phyloP scores from a whole-genome alignment of 73 alveolate genomes.

The Stentor roeselii region DNA sequence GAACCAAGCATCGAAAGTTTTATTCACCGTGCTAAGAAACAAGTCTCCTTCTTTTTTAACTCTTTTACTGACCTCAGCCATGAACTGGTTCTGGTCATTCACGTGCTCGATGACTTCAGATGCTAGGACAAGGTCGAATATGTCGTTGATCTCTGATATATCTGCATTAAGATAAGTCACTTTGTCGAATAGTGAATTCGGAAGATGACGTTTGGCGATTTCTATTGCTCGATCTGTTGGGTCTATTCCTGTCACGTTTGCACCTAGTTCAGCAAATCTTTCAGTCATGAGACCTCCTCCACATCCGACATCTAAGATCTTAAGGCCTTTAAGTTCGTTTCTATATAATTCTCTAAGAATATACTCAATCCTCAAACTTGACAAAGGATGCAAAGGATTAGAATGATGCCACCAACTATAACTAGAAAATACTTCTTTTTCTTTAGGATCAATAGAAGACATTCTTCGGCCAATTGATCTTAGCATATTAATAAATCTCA shows the following conservation, averaged over 20 bases:
- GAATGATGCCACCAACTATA: background rate
- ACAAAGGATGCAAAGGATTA: background rate
- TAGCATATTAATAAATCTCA: too few species aligned
- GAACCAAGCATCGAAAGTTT: conserved; percentile 70
- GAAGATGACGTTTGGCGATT: conserved; percentile 37
- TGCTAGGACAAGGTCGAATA: conserved; percentile 60
- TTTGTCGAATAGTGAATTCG: conserved; percentile 33
- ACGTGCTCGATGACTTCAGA: conserved; percentile 92
- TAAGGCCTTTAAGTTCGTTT: conserved; percentile 81
- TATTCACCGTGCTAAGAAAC: conserved; percentile 71
- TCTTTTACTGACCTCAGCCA: conserved; percentile 37
- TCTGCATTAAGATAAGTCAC: conserved; percentile 51
- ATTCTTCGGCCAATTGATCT: too few species aligned
- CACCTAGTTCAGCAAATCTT: conserved; percentile 48
- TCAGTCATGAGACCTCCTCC: conserved; percentile 84
- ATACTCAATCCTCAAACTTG: background rate
- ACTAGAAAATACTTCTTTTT: background rate
- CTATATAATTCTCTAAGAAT: conserved; percentile 91
- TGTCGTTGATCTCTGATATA: conserved; percentile 36
- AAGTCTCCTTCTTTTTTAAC: conserved; percentile 71
- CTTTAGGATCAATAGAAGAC: background rate
- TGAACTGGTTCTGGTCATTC: conserved; percentile 48
- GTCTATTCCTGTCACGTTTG: conserved; percentile 58
- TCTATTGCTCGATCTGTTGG: conserved; percentile 53
- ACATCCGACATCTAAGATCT: conserved; percentile 71